Base-by-base conservation (phyloP, 805 yeast species). In the Pichia rugopelliculosa region DNA sequence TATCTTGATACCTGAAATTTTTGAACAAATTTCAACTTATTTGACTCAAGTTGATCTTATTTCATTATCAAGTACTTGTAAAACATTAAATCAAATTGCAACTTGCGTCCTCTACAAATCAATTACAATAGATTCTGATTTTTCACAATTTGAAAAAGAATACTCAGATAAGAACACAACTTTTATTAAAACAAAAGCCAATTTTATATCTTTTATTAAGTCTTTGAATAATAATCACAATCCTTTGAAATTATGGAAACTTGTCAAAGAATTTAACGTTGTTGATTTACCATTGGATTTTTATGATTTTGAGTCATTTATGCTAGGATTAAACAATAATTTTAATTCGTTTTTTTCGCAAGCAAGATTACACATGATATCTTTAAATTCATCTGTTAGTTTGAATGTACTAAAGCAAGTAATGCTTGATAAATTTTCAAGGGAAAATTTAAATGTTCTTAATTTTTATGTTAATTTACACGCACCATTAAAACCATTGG, bases 1-100 rank as follows among this genome's bases (percentile, higher is more conserved):
- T 20, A 39, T 52, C 2, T 41, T 53, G 37, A 48, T 55, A 11
- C 56, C 62, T 3, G 64, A 60, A 20, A 56, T 59, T 11, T 52
- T 57, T 38, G 48, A 46, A 10, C 21, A 50, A 6, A 45, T 61
- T 10, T 46, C 52, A 5, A 27, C 15, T 1, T 3, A 59, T 17
- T 45, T 62, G 24, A 46, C 53, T 7, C 67, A 63, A 36, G 56
- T 59, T 41, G 66, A 63, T 39, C 45, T 59, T 11, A 26, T 56
- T 18, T 46, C 51, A 22, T 41, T 62, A 10, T 41, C 48, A 0
- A 47, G 26, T 37, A 49, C 52, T 8, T 46, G 46, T 46, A 40
- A 46, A 6, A 24, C 21, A 12, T 51, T 56, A 22, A 21, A 51
- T 27, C 12, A 12, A 5, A 21, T 56, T 6, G 38, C 55, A 8